Percentiles rank a stretch among this genome's conserved stretches.
Evolutionary conservation across 345 rosid species (phyloP).

Genomic region (Noccaea caerulescens): DNA sequence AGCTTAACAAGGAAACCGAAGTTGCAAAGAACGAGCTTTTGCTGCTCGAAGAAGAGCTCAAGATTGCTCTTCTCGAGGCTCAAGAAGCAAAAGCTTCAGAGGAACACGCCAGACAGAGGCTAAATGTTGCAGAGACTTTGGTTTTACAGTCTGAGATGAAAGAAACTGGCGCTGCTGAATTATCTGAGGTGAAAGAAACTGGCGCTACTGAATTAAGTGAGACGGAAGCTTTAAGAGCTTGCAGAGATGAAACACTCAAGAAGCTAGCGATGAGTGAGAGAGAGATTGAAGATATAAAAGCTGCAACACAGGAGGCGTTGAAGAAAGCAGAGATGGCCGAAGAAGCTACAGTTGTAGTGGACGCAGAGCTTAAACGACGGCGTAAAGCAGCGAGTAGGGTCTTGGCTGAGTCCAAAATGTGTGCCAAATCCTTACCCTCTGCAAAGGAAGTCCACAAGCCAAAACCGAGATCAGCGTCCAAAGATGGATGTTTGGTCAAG

Average conservation of each 20-base stretch:
- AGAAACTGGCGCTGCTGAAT: conserved; percentile 69
- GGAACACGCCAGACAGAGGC: conserved; percentile 59
- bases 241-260: conserved; percentile 79
- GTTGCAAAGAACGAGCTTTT: conserved; percentile 48
- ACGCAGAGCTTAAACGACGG: conserved; percentile 81
- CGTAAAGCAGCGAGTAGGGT: conserved; percentile 75
- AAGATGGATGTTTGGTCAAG: conserved; percentile 62
- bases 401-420: conserved; percentile 63
- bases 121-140: conserved; percentile 58
- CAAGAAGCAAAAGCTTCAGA: conserved; percentile 76
- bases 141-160: conserved; percentile 70
- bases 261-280: conserved; percentile 63
- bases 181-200: conserved; percentile 74
- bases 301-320: conserved; percentile 65
- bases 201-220: conserved; percentile 75
- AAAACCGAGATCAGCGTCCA: conserved; percentile 47
- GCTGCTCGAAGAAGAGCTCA: conserved; percentile 67
- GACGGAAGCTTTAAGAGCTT: conserved; percentile 91
- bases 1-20: conserved; percentile 71
- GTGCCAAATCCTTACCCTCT: conserved; percentile 54
- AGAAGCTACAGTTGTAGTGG: conserved; percentile 78
- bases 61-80: conserved; percentile 64
- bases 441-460: conserved; percentile 59
- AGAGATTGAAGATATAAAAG: conserved; percentile 76
- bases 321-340: conserved; percentile 91